Evolutionary conservation across 305 asterid species (phyloP), one percentile per base, ranked within the genome.

Genomic region (Fraxinus sp.): DNA sequence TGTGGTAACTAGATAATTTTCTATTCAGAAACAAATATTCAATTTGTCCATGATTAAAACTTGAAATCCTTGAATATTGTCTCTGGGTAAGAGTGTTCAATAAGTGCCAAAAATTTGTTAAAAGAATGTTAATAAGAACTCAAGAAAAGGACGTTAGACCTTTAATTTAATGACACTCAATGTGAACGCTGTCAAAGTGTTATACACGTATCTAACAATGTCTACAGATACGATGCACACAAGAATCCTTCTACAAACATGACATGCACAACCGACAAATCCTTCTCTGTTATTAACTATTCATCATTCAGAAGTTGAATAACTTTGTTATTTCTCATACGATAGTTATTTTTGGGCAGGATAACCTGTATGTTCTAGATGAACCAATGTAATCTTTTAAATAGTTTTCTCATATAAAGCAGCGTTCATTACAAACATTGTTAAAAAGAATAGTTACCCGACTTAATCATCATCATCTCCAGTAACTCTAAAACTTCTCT

Each of bases 261-360:
- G 75, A 68, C 83, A 79, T 46, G 72, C 81, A 79, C 37, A 68
- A 30, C 72, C 57, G 64, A n/a, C 70, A 76, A 13, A 20, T 26
- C 73, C 71, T 20, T 28, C 75, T 9, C 55, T 77, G 33, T n/a
- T 49, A 46, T 43, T 43, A 14, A 76, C 20, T 24, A 11, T 37
- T 77, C 79, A 64, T n/a, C 16, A 18, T 24, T 20, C 33, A 75
- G 37, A 46, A 84, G 13, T 16, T 46, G 1, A n/a, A 16, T 75
- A 16, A n/a, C 20, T 41, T 43, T n/a, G 4, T 57, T 32, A 62
- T 33, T n/a, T 26, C 73, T 75, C 66, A 43, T 7, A 30, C 72
- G 4, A 62, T 18, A 7, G 26, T 20, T 36, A 33, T 14, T 32
- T 28, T 22, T n/a, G 5, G 16, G 55, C 36, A 30, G 68, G 46